Percentiles rank a stretch among this genome's conserved stretches.
These are phyloP conservation scores for Trichomonas tenax DNA, from an alignment of 208 protist species.

Conservation along the genomic window DNA sequence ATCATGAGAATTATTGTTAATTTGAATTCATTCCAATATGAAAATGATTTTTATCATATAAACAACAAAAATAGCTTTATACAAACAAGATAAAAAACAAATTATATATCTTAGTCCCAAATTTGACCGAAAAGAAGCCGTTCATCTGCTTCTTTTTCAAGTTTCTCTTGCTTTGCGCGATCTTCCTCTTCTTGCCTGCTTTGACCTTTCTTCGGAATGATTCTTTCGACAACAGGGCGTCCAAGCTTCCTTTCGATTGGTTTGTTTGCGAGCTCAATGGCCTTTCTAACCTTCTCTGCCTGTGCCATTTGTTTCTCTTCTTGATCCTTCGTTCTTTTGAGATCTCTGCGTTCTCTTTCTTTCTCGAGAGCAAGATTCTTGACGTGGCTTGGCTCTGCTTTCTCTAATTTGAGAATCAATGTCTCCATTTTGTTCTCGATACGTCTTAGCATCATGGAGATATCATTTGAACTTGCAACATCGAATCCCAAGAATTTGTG, in stretches of 20 bases:
- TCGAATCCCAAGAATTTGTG: not conserved
- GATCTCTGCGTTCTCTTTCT: not conserved
- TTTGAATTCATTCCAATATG: too few species aligned
- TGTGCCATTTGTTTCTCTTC: not conserved
- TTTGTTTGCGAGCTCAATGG: not conserved
- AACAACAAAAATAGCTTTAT: too few species aligned
- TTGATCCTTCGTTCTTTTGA: not conserved
- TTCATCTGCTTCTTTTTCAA: not conserved
- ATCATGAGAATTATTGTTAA: too few species aligned
- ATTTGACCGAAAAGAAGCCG: not conserved
- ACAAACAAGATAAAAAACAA: too few species aligned
- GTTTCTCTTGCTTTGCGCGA: not conserved
- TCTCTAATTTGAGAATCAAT: not conserved
- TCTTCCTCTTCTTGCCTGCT: not conserved
- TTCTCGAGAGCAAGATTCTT: not conserved
- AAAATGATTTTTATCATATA: too few species aligned
- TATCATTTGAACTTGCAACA: not conserved
- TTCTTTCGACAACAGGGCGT: not conserved
- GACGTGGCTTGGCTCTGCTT: not conserved
- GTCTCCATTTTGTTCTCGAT: not conserved
- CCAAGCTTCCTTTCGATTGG: not conserved
- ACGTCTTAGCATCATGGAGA: not conserved
- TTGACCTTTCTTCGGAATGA: not conserved
- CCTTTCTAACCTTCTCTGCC: not conserved
- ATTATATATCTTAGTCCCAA: conserved; percentile 22